Percentiles rank a stretch among this genome's conserved stretches.
These are phyloP conservation scores for Torulaspora maleeae DNA, from an alignment of 805 yeast species.

Conservation along the genomic window DNA sequence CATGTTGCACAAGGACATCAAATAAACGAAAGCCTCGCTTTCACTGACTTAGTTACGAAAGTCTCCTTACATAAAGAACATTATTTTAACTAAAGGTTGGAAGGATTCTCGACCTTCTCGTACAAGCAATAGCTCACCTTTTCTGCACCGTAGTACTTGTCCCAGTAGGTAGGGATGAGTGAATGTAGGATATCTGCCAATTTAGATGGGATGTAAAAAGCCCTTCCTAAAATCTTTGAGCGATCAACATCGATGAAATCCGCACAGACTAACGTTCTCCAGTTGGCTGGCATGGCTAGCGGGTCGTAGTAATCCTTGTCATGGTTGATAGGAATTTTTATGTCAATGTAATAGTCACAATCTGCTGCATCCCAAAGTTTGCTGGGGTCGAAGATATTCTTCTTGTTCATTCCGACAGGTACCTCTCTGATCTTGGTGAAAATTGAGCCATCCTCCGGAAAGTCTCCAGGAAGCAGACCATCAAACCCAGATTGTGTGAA, in stretches of 20 bases:
- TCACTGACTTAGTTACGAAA: not conserved
- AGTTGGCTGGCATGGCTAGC: conserved; percentile 29
- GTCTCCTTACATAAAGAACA: not conserved
- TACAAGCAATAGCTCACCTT: conserved; percentile 51
- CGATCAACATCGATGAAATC: conserved; percentile 49
- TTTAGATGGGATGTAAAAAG: conserved; percentile 48
- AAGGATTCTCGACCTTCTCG: conserved; percentile 19
- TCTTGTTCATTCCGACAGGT: conserved; percentile 71
- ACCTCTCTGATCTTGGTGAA: conserved; percentile 41
- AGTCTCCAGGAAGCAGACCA: conserved; percentile 87
- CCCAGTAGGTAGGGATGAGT: conserved; percentile 15
- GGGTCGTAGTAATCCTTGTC: conserved; percentile 42
- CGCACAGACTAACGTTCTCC: conserved; percentile 48
- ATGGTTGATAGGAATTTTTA: conserved; percentile 44
- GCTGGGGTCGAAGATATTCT: conserved; percentile 58
- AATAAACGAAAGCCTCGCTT: not conserved
- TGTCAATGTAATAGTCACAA: conserved; percentile 73
- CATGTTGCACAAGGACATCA: conserved; percentile 60
- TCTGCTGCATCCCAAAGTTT: conserved; percentile 45
- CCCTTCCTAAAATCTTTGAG: conserved; percentile 52
- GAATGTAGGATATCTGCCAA: conserved; percentile 27
- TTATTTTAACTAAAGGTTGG: not conserved
- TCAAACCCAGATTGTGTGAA: conserved; percentile 76
- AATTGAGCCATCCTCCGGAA: conserved; percentile 43
- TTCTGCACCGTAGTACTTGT: conserved; percentile 34